phyloP scores from a whole-genome alignment of 768 basidiomycete genomes.

The Phylloporus scabripes region DNA sequence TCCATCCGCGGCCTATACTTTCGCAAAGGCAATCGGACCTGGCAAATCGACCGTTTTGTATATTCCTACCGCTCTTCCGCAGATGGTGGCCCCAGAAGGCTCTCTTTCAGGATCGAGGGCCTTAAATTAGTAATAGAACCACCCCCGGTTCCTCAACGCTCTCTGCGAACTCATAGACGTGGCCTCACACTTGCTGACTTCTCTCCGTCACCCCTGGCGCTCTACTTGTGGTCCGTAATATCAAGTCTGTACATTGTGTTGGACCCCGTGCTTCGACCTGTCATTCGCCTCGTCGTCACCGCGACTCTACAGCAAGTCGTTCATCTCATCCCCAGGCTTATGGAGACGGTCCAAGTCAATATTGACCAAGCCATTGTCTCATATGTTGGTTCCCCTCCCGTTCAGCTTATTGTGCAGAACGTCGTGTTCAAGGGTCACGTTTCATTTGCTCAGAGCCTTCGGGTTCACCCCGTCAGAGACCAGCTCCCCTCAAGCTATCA shows the following conservation, averaged over 20 bases:
- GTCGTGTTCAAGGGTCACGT: conserved; percentile 51
- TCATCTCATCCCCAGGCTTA: conserved; percentile 60
- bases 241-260: conserved; percentile 38
- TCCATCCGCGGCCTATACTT: conserved; percentile 76
- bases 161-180: conserved; percentile 30
- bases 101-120: conserved; percentile 62
- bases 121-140: conserved; percentile 46
- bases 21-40: conserved; percentile 46
- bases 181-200: conserved; percentile 40
- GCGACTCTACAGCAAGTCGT: conserved; percentile 53
- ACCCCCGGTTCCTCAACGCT: conserved; percentile 12
- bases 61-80: conserved; percentile 49
- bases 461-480: conserved; percentile 12
- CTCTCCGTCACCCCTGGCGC: conserved; percentile 33
- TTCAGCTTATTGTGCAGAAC: conserved; percentile 45
- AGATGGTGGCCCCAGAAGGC: conserved; percentile 43
- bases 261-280: conserved; percentile 59
- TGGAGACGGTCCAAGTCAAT: conserved; percentile 64
- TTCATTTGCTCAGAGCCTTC: conserved; percentile 48
- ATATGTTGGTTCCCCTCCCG: conserved; percentile 47
- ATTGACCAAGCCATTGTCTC: conserved; percentile 50
- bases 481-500: conserved; percentile 11
- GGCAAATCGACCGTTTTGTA: conserved; percentile 64
- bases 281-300: conserved; percentile 52
- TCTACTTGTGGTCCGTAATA: conserved; percentile 29